phyloP scores from a whole-genome alignment of 129 eudicot species.

The Lactuca sativa region DNA sequence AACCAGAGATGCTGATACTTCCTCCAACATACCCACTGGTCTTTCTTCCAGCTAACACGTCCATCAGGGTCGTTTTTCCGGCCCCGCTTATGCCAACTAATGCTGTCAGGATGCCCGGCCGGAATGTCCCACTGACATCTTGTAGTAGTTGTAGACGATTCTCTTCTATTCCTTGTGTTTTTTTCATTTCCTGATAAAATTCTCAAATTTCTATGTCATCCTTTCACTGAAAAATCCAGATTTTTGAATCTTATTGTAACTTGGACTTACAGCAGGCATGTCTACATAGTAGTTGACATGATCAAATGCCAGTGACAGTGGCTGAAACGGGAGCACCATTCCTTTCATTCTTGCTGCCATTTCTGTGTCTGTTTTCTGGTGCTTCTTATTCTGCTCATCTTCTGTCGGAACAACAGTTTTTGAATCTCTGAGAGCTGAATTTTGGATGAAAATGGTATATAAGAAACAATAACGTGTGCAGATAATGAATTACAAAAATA shows the following conservation, averaged over 20 bases:
- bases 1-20: conserved; percentile 50
- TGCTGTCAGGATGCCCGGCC: conserved; percentile 62
- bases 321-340: conserved; percentile 62
- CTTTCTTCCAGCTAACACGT: conserved; percentile 64
- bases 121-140: conserved; percentile 55
- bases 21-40: conserved; percentile 61
- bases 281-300: conserved; percentile 63
- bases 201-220: not conserved
- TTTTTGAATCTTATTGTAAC: not conserved
- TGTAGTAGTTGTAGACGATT: conserved; percentile 45
- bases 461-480: conserved; percentile 3
- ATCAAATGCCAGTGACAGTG: conserved; percentile 52
- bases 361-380: conserved; percentile 12
- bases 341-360: conserved; percentile 26
- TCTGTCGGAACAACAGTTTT: conserved; percentile 38
- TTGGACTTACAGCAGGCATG: conserved; percentile 60
- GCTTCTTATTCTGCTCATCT: conserved; percentile 41
- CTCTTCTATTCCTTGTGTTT: conserved; percentile 44
- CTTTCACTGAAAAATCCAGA: not conserved
- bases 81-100: conserved; percentile 16
- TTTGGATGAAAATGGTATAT: conserved; percentile 14
- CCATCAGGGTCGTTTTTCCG: conserved; percentile 69
- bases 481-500: not conserved
- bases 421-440: conserved; percentile 57
- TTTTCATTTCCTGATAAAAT: conserved; percentile 52